Percentiles rank a stretch among this genome's conserved stretches.
phyloP scores from a whole-genome alignment of 495 filamentous ascomycete species.

The Podospora tetraspora region DNA sequence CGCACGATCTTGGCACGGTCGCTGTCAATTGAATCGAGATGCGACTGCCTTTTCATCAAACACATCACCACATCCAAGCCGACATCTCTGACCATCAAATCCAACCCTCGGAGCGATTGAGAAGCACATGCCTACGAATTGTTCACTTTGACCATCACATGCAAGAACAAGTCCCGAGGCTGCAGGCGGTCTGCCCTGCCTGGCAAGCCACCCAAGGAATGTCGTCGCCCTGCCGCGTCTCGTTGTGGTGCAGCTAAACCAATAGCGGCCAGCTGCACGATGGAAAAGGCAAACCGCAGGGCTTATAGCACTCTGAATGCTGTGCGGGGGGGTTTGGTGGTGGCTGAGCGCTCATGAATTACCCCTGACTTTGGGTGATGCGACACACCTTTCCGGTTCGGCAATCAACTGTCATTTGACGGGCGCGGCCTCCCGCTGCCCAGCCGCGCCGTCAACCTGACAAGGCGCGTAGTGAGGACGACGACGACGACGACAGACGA shows the following conservation, averaged over 20 bases:
- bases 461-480: neutral
- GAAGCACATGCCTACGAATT: neutral
- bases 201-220: neutral
- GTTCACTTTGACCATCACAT: neutral
- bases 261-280: neutral
- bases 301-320: neutral
- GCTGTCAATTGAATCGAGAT: neutral
- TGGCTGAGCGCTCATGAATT: neutral
- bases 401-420: neutral
- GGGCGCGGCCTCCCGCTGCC: neutral
- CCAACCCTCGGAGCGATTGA: neutral
- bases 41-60: neutral
- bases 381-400: neutral
- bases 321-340: neutral
- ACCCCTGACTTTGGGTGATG: neutral
- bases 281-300: neutral
- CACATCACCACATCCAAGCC: neutral
- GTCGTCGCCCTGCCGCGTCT: neutral
- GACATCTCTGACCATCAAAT: neutral
- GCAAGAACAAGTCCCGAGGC: neutral
- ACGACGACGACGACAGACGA: neutral
- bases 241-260: neutral
- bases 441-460: neutral
- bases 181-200: neutral
- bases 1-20: neutral